Conservation (phyloP, 202 grass and related monocot genomes). For the Setaria viridis region DNA sequence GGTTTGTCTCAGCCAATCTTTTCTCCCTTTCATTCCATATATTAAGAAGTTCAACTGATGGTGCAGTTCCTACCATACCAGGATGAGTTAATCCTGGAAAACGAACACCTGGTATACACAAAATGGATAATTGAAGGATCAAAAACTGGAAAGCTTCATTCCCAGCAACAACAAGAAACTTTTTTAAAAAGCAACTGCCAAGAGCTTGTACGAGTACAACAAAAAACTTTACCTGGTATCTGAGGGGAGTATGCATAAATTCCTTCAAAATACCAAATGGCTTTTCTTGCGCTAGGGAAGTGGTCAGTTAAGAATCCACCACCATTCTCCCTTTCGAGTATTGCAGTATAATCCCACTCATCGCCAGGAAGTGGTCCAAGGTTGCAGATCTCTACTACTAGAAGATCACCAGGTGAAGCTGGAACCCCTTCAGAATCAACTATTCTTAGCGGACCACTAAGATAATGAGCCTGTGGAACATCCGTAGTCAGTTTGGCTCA, state of each 20-base stretch:
- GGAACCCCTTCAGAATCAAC: conserved; percentile 76
- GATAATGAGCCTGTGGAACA: conserved; percentile 75
- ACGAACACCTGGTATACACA: conserved; percentile 66
- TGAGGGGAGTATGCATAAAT: conserved; percentile 91
- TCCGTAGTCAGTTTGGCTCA: conserved; percentile 39
- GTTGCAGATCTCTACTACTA: conserved; percentile 86
- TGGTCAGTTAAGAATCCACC: conserved; percentile 91
- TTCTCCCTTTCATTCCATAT: conserved; percentile 93
- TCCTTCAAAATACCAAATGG: conserved; percentile 99
- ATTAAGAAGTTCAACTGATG: conserved; percentile 79
- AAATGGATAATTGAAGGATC: conserved; percentile 24
- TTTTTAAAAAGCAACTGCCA: not conserved
- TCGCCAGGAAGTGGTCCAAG: conserved; percentile 83
- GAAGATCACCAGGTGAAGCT: conserved; percentile 87
- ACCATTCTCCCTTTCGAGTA: conserved; percentile 92
- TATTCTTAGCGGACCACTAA: conserved; percentile 84
- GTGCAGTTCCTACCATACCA: conserved; percentile 86
- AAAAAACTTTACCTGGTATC: conserved; percentile 64
- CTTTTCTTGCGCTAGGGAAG: conserved; percentile 85
- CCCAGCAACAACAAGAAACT: not conserved
- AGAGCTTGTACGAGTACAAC: not conserved
- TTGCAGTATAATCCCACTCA: conserved; percentile 93
- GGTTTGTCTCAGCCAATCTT: conserved; percentile 62
- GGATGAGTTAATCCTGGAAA: conserved; percentile 95
- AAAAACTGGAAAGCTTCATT: conserved; percentile 25